These are phyloP conservation scores for Geotrichum histeridarum DNA, from an alignment of 1,139 yeast species.

Conservation along the genomic window DNA sequence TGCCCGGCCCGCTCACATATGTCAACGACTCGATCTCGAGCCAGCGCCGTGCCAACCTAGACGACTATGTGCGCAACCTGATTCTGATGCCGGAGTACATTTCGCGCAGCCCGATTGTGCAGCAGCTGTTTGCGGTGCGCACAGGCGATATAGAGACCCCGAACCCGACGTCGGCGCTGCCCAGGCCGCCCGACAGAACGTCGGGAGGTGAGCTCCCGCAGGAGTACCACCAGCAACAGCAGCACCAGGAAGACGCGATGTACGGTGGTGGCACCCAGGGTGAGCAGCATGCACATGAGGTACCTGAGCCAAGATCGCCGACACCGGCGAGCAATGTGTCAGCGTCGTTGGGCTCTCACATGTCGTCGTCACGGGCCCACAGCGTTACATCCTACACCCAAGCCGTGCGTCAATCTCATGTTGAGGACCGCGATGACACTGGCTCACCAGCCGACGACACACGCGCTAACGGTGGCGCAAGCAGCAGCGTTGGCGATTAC, in stretches of 20 bases:
- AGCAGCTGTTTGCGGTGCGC: conserved; percentile 62
- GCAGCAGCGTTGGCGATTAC: no score
- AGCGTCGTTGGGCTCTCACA: background rate
- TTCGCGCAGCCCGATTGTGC: conserved; percentile 59
- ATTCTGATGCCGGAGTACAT: conserved; percentile 73
- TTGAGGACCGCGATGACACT: conserved; percentile 5
- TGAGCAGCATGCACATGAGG: background rate
- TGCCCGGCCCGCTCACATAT: conserved; percentile 93
- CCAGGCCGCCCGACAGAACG: conserved; percentile 33
- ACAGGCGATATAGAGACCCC: conserved; percentile 54
- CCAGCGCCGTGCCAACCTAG: conserved; percentile 78
- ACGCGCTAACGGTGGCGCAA: conserved; percentile 19
- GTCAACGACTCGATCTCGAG: conserved; percentile 86
- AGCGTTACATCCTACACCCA: background rate
- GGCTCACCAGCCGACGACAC: conserved; percentile 7
- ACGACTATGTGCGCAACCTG: conserved; percentile 72
- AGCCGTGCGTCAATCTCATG: background rate
- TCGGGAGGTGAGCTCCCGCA: conserved; percentile 2
- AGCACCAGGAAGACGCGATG: background rate
- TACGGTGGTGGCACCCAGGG: background rate
- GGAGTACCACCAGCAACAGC: background rate
- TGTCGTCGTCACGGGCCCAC: background rate
- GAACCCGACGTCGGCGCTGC: conserved; percentile 42
- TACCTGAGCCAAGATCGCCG: background rate
- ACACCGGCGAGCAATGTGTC: background rate